phyloP scores from a whole-genome alignment of 305 asterid species.

The Caryopteris hybrid region DNA sequence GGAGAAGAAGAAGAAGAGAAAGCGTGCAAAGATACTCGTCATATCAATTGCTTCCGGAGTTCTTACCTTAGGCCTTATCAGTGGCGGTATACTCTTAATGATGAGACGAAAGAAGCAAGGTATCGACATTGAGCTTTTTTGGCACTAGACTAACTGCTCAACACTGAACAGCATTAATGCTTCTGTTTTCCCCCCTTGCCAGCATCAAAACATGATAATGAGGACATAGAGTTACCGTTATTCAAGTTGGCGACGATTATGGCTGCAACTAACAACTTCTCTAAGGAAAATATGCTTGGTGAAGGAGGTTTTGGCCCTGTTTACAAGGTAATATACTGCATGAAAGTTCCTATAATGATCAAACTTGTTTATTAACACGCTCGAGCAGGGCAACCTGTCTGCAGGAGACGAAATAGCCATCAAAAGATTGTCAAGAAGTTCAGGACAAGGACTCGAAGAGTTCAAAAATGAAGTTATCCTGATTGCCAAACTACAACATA shows the following conservation, averaged over 20 bases:
- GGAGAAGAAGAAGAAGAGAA: background rate
- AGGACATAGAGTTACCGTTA: too few species aligned
- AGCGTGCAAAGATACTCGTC: background rate
- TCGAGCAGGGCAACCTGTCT: constrained; percentile 17
- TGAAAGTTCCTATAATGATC: background rate
- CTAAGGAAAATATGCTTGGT: constrained; percentile 24
- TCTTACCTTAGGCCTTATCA: constrained; percentile 10
- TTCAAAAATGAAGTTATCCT: constrained; percentile 25
- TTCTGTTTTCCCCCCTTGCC: background rate
- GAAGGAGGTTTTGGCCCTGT: constrained; percentile 38
- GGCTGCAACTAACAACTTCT: constrained; percentile 28
- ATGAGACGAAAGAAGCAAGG: constrained; percentile 9
- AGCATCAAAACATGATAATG: too few species aligned
- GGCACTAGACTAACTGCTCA: too few species aligned
- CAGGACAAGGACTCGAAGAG: constrained; percentile 27
- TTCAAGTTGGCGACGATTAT: constrained; percentile 12
- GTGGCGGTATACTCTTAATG: background rate
- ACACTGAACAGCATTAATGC: background rate
- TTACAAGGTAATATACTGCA: too few species aligned
- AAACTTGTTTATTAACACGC: background rate
- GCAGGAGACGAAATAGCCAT: constrained; percentile 11
- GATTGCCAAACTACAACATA: constrained; percentile 35
- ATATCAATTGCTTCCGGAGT: constrained; percentile 15
- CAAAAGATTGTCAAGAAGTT: background rate
- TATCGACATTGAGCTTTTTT: background rate